Evolutionary conservation across 192 early-diverging fungal species (phyloP), one percentile per base, ranked within the genome.

Genomic region (Anaeromyces robustus): DNA sequence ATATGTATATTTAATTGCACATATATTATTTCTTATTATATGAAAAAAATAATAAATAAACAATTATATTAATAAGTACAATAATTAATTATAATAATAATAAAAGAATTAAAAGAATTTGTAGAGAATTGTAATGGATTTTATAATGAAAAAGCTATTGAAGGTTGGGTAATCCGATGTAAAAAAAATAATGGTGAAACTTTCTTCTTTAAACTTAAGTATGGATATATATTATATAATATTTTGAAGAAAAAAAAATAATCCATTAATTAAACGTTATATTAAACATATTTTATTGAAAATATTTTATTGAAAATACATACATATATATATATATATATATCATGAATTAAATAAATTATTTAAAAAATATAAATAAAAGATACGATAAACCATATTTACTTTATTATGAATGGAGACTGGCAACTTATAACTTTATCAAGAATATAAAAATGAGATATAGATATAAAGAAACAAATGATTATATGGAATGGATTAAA

Each of bases 381-480:
- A 52, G 43, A 83, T 96, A 94, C 83, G 96, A 99, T 78, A 92
- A 95, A 83, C 94, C 95, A 0, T 99, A 99, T 78, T 84, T 98
- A 37, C 92, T 96, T 91, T 99, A 94, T 86, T 89, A 95, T 30
- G 97, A 99, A 79, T 99, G 96, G 94, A 89, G 97, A n/a, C 96
- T 97, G 81, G 82, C 96, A 14, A 99, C 97, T 18, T 93, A 18
- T 91, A 81, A 79, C 79, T 26, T 79, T 95, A 2, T 81, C 94
- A 16, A 43, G 77, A 12, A 85, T 85, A 17, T 84, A 86, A 34
- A 80, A 89, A 4, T 29, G 31, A 22, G 78, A 30, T 79, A 85
- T 82, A 79, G 80, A 80, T 31, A 18, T 26, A 79, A 79, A 17
- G 77, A 78, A 39, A 95, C 91, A 43, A 84, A 87, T 79, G 79